These are phyloP conservation scores for Coemansia sp. DNA, from an alignment of 192 early-diverging fungal species.

Conservation along the genomic window DNA sequence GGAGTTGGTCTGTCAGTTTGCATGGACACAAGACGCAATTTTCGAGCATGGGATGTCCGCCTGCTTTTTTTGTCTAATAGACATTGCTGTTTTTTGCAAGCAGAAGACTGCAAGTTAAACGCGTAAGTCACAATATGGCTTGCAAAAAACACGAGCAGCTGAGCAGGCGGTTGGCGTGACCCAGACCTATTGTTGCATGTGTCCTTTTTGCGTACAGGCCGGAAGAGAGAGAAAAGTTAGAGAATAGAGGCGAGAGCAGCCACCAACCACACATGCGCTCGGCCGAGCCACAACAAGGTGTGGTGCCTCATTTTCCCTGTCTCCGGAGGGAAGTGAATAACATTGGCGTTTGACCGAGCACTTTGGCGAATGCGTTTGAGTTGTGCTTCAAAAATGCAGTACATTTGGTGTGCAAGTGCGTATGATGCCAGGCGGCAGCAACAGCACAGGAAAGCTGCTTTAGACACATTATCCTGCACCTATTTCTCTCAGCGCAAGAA, in stretches of 20 bases:
- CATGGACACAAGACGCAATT: neutral
- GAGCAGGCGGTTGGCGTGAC: neutral
- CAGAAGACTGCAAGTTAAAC: neutral
- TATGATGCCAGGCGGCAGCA: neutral
- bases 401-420: neutral
- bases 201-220: neutral
- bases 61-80: neutral
- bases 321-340: neutral
- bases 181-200: neutral
- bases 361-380: neutral
- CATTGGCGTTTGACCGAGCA: neutral
- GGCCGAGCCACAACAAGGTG: neutral
- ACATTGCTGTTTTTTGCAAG: neutral
- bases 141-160: neutral
- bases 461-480: slow-evolving; percentile 3
- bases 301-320: neutral
- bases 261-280: slow-evolving; percentile 1
- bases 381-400: neutral
- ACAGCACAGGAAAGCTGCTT: neutral
- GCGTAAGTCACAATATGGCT: neutral
- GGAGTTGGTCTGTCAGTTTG: slow-evolving; percentile 5
- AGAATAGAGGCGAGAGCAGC: neutral
- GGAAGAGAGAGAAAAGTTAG: neutral
- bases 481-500: neutral
- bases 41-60: neutral